A percentile compares a stretch with the other conserved stretches of the same genome.
These are phyloP conservation scores for Glycine tomentella DNA, from an alignment of 306 rosid genomes.

Conservation along the genomic window DNA sequence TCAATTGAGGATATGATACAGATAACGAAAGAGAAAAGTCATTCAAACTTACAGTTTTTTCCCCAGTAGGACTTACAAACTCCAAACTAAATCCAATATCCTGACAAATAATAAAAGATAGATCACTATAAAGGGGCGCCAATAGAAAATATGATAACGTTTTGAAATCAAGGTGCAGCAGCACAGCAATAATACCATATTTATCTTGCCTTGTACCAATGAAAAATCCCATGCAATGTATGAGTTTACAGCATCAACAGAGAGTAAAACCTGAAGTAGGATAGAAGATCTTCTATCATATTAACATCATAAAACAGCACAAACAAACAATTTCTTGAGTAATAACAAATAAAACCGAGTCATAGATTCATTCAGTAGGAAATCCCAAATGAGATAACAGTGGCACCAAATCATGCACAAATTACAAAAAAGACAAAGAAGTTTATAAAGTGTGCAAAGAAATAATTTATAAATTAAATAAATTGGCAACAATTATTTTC, in stretches of 20 bases:
- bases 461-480: no score
- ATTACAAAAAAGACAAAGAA: background rate
- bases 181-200: slow-evolving; percentile 71
- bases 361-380: slow-evolving; percentile 27
- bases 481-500: background rate
- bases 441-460: slow-evolving; percentile 1
- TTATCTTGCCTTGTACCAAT: slow-evolving; percentile 86
- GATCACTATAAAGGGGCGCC: slow-evolving; percentile 31
- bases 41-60: slow-evolving; percentile 71
- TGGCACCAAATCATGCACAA: slow-evolving; percentile 12
- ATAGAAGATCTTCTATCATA: slow-evolving; percentile 27
- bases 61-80: slow-evolving; percentile 77
- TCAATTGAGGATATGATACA: slow-evolving; percentile 7
- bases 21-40: background rate
- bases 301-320: slow-evolving; percentile 33
- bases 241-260: slow-evolving; percentile 84
- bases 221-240: slow-evolving; percentile 99
- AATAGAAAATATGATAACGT: slow-evolving; percentile 36
- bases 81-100: slow-evolving; percentile 95
- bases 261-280: slow-evolving; percentile 65
- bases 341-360: slow-evolving; percentile 10
- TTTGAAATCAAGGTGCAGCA: slow-evolving; percentile 44
- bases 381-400: slow-evolving; percentile 9
- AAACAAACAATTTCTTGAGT: background rate
- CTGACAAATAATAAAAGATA: slow-evolving; percentile 56